phyloP scores from a whole-genome alignment of 371 early-diverging fungal genomes.

The Mortierella sp. region DNA sequence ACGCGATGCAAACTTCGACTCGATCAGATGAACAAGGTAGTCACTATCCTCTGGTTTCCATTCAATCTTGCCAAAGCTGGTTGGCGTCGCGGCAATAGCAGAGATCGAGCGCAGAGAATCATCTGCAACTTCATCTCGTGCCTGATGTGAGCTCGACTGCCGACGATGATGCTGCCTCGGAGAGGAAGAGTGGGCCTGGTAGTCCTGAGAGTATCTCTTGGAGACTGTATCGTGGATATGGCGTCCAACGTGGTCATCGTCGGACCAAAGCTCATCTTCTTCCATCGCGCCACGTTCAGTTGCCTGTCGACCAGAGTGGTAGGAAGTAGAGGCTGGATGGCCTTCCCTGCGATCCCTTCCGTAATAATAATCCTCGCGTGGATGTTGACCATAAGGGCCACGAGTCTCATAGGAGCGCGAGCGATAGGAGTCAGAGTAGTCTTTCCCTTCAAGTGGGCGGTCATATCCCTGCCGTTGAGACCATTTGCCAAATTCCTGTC shows the following conservation, averaged over 20 bases:
- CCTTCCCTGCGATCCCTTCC: slow-evolving; percentile 8
- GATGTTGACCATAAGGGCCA: not conserved
- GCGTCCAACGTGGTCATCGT: slow-evolving; percentile 21
- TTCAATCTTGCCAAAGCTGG: slow-evolving; percentile 53
- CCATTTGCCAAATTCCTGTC: slow-evolving; percentile 7
- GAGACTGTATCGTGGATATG: not conserved
- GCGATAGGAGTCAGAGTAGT: slow-evolving; percentile 10
- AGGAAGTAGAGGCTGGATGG: slow-evolving; percentile 1
- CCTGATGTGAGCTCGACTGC: slow-evolving; percentile 11
- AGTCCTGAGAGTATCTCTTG: slow-evolving; percentile 22
- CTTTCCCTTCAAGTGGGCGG: not conserved
- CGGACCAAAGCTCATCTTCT: slow-evolving; percentile 45
- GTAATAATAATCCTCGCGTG: slow-evolving; percentile 8
- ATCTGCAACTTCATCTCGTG: slow-evolving; percentile 7
- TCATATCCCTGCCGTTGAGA: slow-evolving; percentile 14
- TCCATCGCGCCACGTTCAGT: slow-evolving; percentile 3
- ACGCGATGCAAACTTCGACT: slow-evolving; percentile 49
- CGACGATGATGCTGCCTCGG: slow-evolving; percentile 19
- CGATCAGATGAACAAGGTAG: slow-evolving; percentile 41
- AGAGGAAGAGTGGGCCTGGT: not conserved
- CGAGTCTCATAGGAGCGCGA: not conserved
- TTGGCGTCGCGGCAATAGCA: slow-evolving; percentile 40
- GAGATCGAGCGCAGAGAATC: slow-evolving; percentile 18
- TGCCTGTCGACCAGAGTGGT: not conserved
- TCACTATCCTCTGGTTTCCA: slow-evolving; percentile 56